phyloP scores from a whole-genome alignment of 164 flowering plant species.

The Cinnamomum chago region DNA sequence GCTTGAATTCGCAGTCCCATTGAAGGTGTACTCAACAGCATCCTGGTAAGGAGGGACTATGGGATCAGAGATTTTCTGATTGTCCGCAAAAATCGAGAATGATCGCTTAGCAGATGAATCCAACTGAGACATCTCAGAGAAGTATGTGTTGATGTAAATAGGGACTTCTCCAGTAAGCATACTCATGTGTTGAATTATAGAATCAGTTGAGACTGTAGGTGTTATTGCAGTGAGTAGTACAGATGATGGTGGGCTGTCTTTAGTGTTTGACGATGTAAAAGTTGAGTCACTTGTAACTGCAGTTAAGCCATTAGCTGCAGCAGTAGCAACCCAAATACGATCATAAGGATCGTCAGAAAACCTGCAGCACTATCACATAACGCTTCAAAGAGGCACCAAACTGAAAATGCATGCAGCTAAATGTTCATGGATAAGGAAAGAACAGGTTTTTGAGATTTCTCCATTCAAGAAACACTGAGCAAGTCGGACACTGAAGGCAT shows the following conservation, averaged over 20 bases:
- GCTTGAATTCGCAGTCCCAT: conserved; percentile 19
- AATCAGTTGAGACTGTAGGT: not conserved
- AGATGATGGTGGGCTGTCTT: conserved; percentile 30
- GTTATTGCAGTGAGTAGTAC: conserved; percentile 28
- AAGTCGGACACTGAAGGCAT: too few species aligned
- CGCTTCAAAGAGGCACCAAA: not conserved
- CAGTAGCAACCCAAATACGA: conserved; percentile 34
- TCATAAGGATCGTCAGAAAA: conserved; percentile 37
- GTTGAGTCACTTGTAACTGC: conserved; percentile 9
- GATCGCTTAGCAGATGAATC: conserved; percentile 11
- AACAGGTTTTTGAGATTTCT: too few species aligned
- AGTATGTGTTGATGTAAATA: conserved; percentile 14
- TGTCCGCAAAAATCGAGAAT: not conserved
- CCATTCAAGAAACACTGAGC: too few species aligned
- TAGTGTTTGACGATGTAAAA: not conserved
- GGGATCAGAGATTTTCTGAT: not conserved
- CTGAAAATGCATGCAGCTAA: not conserved
- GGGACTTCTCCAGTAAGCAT: not conserved
- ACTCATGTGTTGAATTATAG: not conserved
- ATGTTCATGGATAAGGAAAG: too few species aligned
- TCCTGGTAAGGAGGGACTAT: conserved; percentile 32
- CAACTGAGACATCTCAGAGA: conserved; percentile 15
- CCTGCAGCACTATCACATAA: conserved; percentile 19
- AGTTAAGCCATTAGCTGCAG: not conserved
- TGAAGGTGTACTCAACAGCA: conserved; percentile 10